These are phyloP conservation scores for Solanum chmielewskii DNA, from an alignment of 257 asterid genomes.

Conservation along the genomic window DNA sequence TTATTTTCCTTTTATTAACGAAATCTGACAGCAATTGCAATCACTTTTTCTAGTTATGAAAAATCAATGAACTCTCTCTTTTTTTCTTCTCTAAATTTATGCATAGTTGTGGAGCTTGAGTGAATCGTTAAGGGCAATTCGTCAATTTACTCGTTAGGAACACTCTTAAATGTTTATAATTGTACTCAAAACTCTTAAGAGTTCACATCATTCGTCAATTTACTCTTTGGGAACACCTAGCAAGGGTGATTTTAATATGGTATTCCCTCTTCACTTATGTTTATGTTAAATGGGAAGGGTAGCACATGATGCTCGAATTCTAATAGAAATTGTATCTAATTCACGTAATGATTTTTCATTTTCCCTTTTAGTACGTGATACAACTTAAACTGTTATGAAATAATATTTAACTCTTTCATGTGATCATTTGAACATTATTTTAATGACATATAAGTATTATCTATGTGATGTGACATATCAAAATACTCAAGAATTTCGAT, in stretches of 20 bases:
- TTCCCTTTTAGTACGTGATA: neutral
- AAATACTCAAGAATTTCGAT: neutral
- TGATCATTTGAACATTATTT: neutral
- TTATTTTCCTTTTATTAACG: too few species aligned
- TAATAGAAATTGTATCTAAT: neutral
- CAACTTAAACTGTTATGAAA: neutral
- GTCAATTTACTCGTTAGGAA: neutral
- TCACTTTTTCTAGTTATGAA: too few species aligned
- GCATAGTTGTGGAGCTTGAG: neutral
- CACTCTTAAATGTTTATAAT: neutral
- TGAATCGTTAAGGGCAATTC: neutral
- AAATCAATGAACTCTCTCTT: too few species aligned
- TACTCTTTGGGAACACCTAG: neutral
- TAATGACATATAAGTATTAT: neutral
- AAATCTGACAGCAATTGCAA: neutral
- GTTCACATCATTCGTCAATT: neutral
- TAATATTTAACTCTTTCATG: neutral
- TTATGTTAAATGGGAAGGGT: neutral
- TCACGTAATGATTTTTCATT: neutral
- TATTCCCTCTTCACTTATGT: neutral
- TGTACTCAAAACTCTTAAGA: neutral
- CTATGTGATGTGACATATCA: neutral
- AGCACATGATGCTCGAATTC: neutral
- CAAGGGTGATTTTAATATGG: neutral
- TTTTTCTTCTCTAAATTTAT: neutral